Evolutionary conservation across 805 yeast species (phyloP).

Genomic region (Sugiyamaella mastotermitis): DNA sequence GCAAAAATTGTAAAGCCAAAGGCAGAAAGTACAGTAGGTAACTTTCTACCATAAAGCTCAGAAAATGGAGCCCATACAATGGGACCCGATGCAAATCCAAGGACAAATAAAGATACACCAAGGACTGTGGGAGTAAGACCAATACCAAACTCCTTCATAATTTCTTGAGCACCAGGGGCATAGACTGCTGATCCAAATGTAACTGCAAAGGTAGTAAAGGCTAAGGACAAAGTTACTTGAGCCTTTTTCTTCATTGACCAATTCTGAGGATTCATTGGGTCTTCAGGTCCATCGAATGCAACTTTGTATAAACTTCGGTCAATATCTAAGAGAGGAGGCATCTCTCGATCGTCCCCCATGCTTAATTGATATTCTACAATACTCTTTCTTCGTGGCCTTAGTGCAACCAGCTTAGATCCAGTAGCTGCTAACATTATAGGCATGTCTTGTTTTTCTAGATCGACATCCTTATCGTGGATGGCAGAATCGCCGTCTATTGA

Average conservation of each 20-base stretch:
- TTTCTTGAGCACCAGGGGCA: constrained; percentile 49
- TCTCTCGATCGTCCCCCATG: constrained; percentile 13
- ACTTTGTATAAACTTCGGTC: constrained; percentile 44
- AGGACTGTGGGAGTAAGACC: constrained; percentile 65
- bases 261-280: constrained; percentile 76
- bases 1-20: constrained; percentile 54
- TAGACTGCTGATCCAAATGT: constrained; percentile 83
- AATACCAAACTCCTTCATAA: constrained; percentile 51
- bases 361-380: too few relatives aligned
- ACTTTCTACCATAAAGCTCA: constrained; percentile 69
- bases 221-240: constrained; percentile 39
- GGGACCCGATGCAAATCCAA: constrained; percentile 94
- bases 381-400: too few relatives aligned
- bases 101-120: constrained; percentile 74
- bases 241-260: constrained; percentile 53
- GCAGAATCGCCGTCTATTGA: too few relatives aligned
- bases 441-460: too few relatives aligned
- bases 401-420: too few relatives aligned
- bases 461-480: too few relatives aligned
- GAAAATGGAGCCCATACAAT: constrained; percentile 84
- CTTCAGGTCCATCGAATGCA: constrained; percentile 69
- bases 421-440: too few relatives aligned
- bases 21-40: constrained; percentile 50
- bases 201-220: constrained; percentile 45
- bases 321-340: constrained; percentile 13